Base-by-base conservation (phyloP, 768 basidiomycete species). In the Trametes villosa region DNA sequence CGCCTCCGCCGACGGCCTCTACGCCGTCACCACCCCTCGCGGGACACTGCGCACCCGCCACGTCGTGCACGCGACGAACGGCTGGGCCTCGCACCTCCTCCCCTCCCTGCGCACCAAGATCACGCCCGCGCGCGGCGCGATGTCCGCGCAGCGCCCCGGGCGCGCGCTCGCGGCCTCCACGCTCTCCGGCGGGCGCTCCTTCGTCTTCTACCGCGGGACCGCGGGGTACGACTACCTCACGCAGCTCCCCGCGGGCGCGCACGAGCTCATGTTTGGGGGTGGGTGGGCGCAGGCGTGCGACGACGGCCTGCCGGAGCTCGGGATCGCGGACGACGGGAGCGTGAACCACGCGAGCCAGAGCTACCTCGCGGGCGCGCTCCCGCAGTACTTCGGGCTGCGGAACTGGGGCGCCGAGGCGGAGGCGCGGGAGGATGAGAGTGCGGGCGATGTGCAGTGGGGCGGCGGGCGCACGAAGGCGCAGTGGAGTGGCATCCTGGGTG, bases 1-100 rank as follows among this genome's bases (percentile, higher is more conserved):
- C 24, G 60, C 66, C 9, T 11, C 58, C n/a, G 52, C 65, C 8
- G 61, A 61, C 4, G 66, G 69, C 2, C 64, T 72, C 18, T 91
- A 90, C 73, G 76, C 74, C 9, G 76, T 92, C n/a, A 61, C 69
- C 20, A 94, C 92, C 1, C 77, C 86, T 0, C 78, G 80, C 50
- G 92, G 93, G 0, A 68, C 65, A 5, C 78, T 92, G 26, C 72
- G 65, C 17, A 76, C 90, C 0, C 74, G 72, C 3, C 89, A 91
- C 70, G 79, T 96, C 42, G 77, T 96, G 12, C 92, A 94, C 69
- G 90, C 91, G 2, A 94, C 92, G 3, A 96, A 96, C 70, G 92
- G 83, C 20, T 94, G 92, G 86, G 77, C 79, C 2, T 84, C 90
- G 1, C 86, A 91, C 63, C 81, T 96, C 44, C 75, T 96, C 55